Evolutionary conservation across 345 rosid species (phyloP).

Genomic region (Aquilaria malaccensis): DNA sequence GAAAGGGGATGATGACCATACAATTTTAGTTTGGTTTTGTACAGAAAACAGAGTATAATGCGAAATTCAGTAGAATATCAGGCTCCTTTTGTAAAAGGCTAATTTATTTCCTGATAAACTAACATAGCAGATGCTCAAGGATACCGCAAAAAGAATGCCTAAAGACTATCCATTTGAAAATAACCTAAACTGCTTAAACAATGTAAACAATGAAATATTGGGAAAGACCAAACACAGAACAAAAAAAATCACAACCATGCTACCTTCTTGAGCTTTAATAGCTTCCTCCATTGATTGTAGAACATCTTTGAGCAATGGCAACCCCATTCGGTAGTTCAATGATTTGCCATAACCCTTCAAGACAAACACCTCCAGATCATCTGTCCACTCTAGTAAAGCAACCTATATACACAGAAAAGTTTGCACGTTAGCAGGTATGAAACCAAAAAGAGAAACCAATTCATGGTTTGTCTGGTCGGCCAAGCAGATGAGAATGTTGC

Average conservation of each 20-base stretch:
- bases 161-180: too few species aligned
- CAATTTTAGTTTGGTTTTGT: too few species aligned
- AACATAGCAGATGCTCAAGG: not conserved
- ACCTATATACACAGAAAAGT: constrained; percentile 34
- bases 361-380: constrained; percentile 75
- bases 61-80: too few species aligned
- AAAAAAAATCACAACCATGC: constrained; percentile 2
- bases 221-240: not conserved
- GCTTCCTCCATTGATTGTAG: constrained; percentile 86
- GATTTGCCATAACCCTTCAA: constrained; percentile 86
- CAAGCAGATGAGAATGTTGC: too few species aligned
- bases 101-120: too few species aligned
- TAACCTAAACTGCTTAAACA: too few species aligned
- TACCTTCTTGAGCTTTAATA: constrained; percentile 76
- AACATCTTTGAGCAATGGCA: constrained; percentile 81
- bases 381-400: constrained; percentile 92
- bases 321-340: constrained; percentile 81
- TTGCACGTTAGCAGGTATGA: constrained; percentile 15
- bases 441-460: not conserved
- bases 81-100: too few species aligned
- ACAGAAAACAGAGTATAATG: too few species aligned
- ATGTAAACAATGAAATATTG: too few species aligned
- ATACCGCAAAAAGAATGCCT: not conserved
- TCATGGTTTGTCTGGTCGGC: not conserved
- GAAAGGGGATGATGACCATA: not conserved